Base-by-base conservation (phyloP, 1,284 basidiomycete genomes). In the Leccinum subatratum region DNA sequence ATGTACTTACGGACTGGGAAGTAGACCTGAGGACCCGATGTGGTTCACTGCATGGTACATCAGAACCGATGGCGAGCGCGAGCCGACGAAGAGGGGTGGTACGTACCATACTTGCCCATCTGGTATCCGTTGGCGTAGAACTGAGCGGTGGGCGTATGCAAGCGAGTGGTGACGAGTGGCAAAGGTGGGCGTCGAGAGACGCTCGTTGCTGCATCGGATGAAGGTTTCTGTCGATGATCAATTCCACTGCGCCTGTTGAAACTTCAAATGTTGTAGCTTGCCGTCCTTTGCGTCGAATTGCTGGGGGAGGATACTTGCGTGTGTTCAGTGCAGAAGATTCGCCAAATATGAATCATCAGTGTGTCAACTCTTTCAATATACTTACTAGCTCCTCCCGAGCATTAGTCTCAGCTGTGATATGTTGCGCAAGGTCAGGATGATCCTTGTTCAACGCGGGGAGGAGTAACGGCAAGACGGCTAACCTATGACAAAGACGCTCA, bases 291-390 rank as follows among this genome's bases (percentile, higher is more conserved):
- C 73, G 69, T 84, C 79, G n/a, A 95, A 76, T 71, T 85, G 81
- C 66, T 83, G 80, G 0, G 79, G 79, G 51, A 94, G 78, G 25
- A 76, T 76, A 12, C 37, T 39, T 16, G 37, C 79, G 76, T 2
- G 81, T 73, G 67, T 93, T 90, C 2, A 81, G 78, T 2, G 81
- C 76, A 0, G 85, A 79, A 14, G 82, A 72, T 14, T 87, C 79
- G 3, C 92, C 93, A 63, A 89, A 86, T 1, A 89, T 77, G 7
- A 81, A 77, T 70, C 86, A 85, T 72, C 90, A 93, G 68, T 80
- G 82, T 8, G 83, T 79, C 32, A 95, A 77, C 68, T 85, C 78
- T 54, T 77, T 77, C 48, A 77, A 81, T 28, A 79, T 77, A 57
- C 79, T 79, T 18, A 77, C 79, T 2, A 92, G 77, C 66, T 84